Evolutionary conservation across 2,329 filamentous ascomycete genomes (phyloP).

Genomic region (Fusarium stilboides): DNA sequence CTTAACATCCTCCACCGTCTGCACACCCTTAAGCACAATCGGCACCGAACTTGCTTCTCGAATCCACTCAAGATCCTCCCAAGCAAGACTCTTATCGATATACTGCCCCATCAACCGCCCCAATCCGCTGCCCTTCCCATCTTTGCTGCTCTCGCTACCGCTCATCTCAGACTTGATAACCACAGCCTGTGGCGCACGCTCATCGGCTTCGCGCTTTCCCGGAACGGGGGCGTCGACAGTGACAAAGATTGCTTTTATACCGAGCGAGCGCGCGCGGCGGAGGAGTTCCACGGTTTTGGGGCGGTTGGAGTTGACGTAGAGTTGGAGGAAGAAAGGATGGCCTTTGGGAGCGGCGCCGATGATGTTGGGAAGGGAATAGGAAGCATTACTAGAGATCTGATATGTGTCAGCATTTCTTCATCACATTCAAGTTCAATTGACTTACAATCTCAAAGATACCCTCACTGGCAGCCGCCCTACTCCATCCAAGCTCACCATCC

Average conservation of each 20-base stretch:
- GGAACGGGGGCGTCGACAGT: slow-evolving; percentile 71
- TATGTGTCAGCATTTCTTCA: neutral
- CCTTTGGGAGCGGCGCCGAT: slow-evolving; percentile 42
- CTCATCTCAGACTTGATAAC: slow-evolving; percentile 57
- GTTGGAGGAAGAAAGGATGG: slow-evolving; percentile 56
- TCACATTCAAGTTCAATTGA: rapidly evolving
- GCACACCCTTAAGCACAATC: slow-evolving; percentile 71
- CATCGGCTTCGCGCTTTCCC: slow-evolving; percentile 71
- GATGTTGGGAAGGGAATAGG: slow-evolving; percentile 46
- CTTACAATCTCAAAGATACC: slow-evolving; percentile 50
- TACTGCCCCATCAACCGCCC: slow-evolving; percentile 67
- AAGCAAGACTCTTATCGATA: slow-evolving; percentile 66
- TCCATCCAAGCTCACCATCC: slow-evolving; percentile 68
- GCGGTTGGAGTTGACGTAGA: slow-evolving; percentile 69
- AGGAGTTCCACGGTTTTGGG: slow-evolving; percentile 64
- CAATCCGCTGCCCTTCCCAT: slow-evolving; percentile 68
- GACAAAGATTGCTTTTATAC: slow-evolving; percentile 68
- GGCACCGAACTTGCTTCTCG: slow-evolving; percentile 62
- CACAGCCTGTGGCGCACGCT: slow-evolving; percentile 64
- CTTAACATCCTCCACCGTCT: slow-evolving; percentile 69
- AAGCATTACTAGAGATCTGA: slow-evolving; percentile 50
- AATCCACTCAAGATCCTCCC: slow-evolving; percentile 69
- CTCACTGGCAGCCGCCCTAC: slow-evolving; percentile 47
- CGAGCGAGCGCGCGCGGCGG: slow-evolving; percentile 55
- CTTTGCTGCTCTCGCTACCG: slow-evolving; percentile 61